phyloP scores from a whole-genome alignment of 2,329 filamentous ascomycete genomes.

The Pseudophaeomoniella oleicola region DNA sequence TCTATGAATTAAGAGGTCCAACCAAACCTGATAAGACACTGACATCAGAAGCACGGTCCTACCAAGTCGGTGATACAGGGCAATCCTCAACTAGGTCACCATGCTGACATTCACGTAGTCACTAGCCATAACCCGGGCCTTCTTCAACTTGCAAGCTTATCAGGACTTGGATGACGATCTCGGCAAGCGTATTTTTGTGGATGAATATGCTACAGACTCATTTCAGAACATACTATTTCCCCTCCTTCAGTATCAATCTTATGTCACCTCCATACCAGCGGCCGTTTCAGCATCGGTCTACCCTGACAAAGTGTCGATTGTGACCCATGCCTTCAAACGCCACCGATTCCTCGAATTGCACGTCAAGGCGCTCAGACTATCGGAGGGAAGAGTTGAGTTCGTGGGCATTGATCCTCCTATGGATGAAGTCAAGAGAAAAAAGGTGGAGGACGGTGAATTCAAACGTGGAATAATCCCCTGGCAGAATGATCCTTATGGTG shows the following conservation, averaged over 20 bases:
- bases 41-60: constrained; percentile 49
- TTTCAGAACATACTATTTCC: constrained; percentile 76
- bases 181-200: constrained; percentile 37
- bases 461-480: constrained; percentile 22
- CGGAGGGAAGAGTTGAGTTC: constrained; percentile 25
- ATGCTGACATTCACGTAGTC: too few species aligned
- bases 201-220: constrained; percentile 66
- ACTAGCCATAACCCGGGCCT: constrained; percentile 17
- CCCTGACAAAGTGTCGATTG: constrained; percentile 44
- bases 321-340: constrained; percentile 58
- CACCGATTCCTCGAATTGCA: constrained; percentile 49
- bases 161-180: constrained; percentile 1
- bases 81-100: neutral
- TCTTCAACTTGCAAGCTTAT: constrained; percentile 17
- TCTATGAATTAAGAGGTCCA: constrained; percentile 34
- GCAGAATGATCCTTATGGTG: constrained; percentile 24
- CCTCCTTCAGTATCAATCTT: constrained; percentile 38
- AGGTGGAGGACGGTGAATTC: constrained; percentile 9
- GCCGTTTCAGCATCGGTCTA: constrained; percentile 24
- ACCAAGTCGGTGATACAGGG: constrained; percentile 27
- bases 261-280: constrained; percentile 1
- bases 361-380: constrained; percentile 39
- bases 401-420: constrained; percentile 49
- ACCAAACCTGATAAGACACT: constrained; percentile 41
- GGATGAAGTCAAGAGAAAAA: constrained; percentile 17